Conservation (phyloP, 2,329 filamentous ascomycete genomes). For the Cladosporium oxysporum region DNA sequence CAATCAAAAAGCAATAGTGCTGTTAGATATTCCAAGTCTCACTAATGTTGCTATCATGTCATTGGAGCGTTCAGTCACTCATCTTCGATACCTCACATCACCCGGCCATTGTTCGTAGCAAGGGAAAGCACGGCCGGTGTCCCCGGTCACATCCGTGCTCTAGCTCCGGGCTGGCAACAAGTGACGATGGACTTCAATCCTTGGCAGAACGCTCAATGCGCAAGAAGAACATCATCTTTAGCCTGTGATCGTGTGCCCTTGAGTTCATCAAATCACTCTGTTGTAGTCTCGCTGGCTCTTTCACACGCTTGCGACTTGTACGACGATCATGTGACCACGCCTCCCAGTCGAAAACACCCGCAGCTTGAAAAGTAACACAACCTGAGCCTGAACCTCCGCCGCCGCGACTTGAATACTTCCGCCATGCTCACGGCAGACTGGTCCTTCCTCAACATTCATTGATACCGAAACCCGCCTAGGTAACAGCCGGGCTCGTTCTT, state of each 20-base stretch:
- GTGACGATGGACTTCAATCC: slow-evolving; percentile 16
- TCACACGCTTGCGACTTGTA: slow-evolving; percentile 8
- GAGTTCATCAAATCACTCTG: background rate
- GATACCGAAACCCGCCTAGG: background rate
- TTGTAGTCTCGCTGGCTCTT: background rate
- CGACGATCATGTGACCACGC: slow-evolving; percentile 16
- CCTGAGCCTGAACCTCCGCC: slow-evolving; percentile 1
- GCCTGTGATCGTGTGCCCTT: slow-evolving; percentile 4
- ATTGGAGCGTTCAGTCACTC: background rate
- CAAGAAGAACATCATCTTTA: slow-evolving; percentile 16
- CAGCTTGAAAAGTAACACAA: slow-evolving; percentile 17
- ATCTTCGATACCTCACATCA: background rate
- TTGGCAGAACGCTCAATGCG: slow-evolving; percentile 14
- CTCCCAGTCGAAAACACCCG: background rate
- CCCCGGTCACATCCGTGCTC: slow-evolving; percentile 14
- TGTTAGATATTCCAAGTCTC: background rate
- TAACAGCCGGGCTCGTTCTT: slow-evolving; percentile 3
- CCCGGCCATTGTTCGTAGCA: background rate
- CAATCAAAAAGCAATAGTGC: background rate
- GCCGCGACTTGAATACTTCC: background rate
- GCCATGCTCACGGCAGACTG: slow-evolving; percentile 14
- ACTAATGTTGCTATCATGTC: background rate
- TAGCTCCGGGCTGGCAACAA: slow-evolving; percentile 12
- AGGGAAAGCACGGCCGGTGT: slow-evolving; percentile 5
- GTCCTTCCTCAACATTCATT: background rate